Conservation (phyloP, 2,329 filamentous ascomycete species). For the Talaromyces pinophilus region DNA sequence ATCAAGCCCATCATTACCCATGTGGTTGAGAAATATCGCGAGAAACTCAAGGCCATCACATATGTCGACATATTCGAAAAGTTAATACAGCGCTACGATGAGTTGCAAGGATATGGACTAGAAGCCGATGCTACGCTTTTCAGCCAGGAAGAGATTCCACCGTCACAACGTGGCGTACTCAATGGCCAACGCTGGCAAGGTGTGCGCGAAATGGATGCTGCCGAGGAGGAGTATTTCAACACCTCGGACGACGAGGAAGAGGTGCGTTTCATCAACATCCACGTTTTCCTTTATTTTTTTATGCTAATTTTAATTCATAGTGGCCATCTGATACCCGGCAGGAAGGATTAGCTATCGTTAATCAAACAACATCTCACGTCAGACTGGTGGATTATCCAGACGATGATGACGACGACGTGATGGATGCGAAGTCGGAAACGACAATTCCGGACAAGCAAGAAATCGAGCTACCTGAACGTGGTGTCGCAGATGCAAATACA, state of each 20-base stretch:
- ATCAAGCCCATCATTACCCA: constrained; percentile 80
- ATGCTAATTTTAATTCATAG: constrained; percentile 25
- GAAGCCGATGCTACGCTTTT: constrained; percentile 67
- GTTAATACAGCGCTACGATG: constrained; percentile 75
- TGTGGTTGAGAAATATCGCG: constrained; percentile 79
- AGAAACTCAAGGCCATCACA: constrained; percentile 71
- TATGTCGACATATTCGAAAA: constrained; percentile 84
- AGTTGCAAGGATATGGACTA: constrained; percentile 67
- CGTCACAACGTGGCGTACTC: constrained; percentile 46
- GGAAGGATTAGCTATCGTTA: constrained; percentile 35
- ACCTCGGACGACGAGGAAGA: constrained; percentile 83
- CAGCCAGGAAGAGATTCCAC: constrained; percentile 67
- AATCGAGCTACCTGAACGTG: constrained; percentile 27
- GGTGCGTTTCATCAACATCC: constrained; percentile 30
- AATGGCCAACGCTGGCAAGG: constrained; percentile 66
- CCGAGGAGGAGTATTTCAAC: constrained; percentile 94
- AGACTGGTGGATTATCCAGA: constrained; percentile 90
- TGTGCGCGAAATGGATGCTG: constrained; percentile 79
- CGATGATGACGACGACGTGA: constrained; percentile 69
- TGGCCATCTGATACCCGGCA: constrained; percentile 41
- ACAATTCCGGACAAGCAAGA: constrained; percentile 28
- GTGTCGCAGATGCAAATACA: constrained; percentile 27
- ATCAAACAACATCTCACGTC: constrained; percentile 59
- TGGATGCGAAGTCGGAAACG: constrained; percentile 55
- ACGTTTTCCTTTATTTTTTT: background rate